These are phyloP conservation scores for Populus hybrid DNA, from an alignment of 441 rosid genomes.

Conservation along the genomic window DNA sequence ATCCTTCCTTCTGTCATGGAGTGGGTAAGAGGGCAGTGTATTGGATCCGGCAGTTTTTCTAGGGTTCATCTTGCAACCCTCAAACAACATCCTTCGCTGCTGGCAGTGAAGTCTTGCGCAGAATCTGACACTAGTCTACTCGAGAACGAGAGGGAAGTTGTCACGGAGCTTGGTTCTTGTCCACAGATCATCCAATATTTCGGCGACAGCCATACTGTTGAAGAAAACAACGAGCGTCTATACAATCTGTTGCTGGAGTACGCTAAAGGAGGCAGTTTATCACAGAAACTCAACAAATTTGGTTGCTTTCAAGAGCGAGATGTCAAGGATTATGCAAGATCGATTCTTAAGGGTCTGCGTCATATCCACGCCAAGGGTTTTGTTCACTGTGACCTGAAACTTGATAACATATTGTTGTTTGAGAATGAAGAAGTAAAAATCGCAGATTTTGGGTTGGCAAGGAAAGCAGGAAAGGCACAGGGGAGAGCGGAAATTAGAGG, in stretches of 20 bases:
- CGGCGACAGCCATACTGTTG: constrained; percentile 42
- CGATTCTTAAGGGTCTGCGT: constrained; percentile 61
- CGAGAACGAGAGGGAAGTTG: constrained; percentile 46
- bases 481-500: constrained; percentile 49
- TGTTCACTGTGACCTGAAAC: constrained; percentile 80
- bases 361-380: constrained; percentile 65
- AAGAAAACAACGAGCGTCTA: constrained; percentile 43
- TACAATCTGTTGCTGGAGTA: constrained; percentile 70
- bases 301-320: constrained; percentile 45
- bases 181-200: constrained; percentile 44
- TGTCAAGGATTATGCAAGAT: constrained; percentile 35
- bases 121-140: constrained; percentile 29
- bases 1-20: constrained; percentile 43
- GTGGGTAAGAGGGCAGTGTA: constrained; percentile 69
- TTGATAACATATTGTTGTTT: constrained; percentile 60
- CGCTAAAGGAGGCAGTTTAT: constrained; percentile 73
- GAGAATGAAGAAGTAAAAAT: constrained; percentile 53
- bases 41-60: constrained; percentile 70
- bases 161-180: constrained; percentile 39
- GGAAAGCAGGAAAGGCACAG: constrained; percentile 32
- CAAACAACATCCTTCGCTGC: constrained; percentile 16
- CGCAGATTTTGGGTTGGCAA: constrained; percentile 79
- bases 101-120: constrained; percentile 67
- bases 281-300: constrained; percentile 35
- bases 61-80: constrained; percentile 49